These are phyloP conservation scores for Heimioporus punctisporus DNA, from an alignment of 1,284 basidiomycete species.

Conservation along the genomic window DNA sequence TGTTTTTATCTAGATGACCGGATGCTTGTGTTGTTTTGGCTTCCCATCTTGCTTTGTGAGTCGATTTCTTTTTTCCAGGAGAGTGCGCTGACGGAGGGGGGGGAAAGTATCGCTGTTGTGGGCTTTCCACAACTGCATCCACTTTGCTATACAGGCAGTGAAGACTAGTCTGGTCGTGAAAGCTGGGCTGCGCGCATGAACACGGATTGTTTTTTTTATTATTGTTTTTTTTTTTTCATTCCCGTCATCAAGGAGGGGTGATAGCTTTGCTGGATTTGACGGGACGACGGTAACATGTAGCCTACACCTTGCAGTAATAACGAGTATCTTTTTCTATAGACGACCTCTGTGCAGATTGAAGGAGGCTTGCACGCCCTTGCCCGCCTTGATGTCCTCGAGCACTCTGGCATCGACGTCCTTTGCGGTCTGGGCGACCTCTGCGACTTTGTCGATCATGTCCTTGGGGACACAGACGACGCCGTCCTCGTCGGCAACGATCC, in stretches of 20 bases:
- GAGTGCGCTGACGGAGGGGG: slow-evolving; percentile 25
- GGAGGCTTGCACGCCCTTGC: slow-evolving; percentile 74
- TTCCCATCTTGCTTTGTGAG: slow-evolving; percentile 85
- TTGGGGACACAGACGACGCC: slow-evolving; percentile 87
- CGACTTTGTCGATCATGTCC: slow-evolving; percentile 56
- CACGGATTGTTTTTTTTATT: not conserved
- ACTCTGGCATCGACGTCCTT: slow-evolving; percentile 75
- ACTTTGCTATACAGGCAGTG: slow-evolving; percentile 55
- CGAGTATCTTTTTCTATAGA: too few relatives aligned
- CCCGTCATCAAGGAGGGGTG: too few relatives aligned
- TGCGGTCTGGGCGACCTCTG: slow-evolving; percentile 62
- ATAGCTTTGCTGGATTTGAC: slow-evolving; percentile 22
- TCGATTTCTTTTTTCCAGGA: slow-evolving; percentile 20
- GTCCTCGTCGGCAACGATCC: slow-evolving; percentile 87
- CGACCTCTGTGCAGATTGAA: slow-evolving; percentile 80
- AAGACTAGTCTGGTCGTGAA: slow-evolving; percentile 54
- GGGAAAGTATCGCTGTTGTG: slow-evolving; percentile 66
- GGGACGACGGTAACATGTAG: slow-evolving; percentile 11
- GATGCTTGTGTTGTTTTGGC: slow-evolving; percentile 95
- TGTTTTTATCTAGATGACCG: slow-evolving; percentile 73
- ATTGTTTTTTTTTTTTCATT: not conserved
- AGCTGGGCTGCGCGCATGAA: slow-evolving; percentile 40
- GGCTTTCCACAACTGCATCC: slow-evolving; percentile 61
- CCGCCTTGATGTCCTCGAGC: slow-evolving; percentile 76
- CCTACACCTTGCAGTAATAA: slow-evolving; percentile 16